phyloP scores from a whole-genome alignment of 306 rosid genomes.

The Lathyrus sativus region DNA sequence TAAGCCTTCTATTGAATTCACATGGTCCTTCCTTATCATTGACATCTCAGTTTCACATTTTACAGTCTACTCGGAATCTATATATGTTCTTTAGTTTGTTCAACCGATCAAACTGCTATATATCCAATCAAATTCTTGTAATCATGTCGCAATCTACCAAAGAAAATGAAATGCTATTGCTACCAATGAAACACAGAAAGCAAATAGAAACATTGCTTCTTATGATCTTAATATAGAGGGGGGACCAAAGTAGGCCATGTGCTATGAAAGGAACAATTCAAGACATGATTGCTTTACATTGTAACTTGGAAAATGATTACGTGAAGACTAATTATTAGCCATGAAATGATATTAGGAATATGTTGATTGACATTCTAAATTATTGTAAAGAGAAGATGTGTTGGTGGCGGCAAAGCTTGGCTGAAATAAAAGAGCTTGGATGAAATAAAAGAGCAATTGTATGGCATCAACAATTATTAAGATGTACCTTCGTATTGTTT shows the following conservation, averaged over 20 bases:
- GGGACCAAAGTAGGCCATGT: background rate
- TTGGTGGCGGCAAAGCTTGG: no score
- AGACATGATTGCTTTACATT: background rate
- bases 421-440: no score
- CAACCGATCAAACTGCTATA: background rate
- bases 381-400: background rate
- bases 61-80: background rate
- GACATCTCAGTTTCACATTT: background rate
- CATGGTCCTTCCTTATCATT: background rate
- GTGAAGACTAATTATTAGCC: background rate
- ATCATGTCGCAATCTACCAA: conserved; percentile 2
- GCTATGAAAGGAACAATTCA: background rate
- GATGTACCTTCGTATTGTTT: no score
- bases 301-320: background rate
- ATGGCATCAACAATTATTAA: no score
- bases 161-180: background rate
- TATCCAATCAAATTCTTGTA: background rate
- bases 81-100: background rate
- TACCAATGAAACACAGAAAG: background rate
- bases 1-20: conserved; percentile 14
- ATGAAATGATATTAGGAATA: background rate
- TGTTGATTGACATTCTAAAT: background rate
- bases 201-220: background rate
- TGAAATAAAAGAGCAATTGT: no score
- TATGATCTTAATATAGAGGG: background rate